These are phyloP conservation scores for Taphrina deformans DNA, from an alignment of 1,139 yeast species.

Conservation along the genomic window DNA sequence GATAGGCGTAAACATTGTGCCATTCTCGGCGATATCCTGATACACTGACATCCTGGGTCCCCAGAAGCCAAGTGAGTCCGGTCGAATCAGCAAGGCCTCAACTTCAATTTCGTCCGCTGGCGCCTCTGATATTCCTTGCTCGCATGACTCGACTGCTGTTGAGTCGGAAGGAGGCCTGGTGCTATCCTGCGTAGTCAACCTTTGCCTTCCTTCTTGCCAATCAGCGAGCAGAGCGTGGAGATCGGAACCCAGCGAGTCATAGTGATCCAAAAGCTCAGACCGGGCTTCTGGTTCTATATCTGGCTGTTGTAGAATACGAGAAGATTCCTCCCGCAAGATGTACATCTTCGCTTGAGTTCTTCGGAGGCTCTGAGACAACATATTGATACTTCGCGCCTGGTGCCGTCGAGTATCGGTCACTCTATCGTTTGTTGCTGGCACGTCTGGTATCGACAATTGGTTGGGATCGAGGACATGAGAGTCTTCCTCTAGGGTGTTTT, in stretches of 20 bases:
- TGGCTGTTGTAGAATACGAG: constrained; percentile 39
- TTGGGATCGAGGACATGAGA: constrained; percentile 15
- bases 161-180: background rate
- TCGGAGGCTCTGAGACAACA: constrained; percentile 43
- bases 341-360: constrained; percentile 47
- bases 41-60: constrained; percentile 25
- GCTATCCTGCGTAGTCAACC: constrained; percentile 31
- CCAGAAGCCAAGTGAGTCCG: constrained; percentile 28
- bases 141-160: background rate
- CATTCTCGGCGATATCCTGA: background rate
- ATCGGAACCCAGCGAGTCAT: constrained; percentile 44
- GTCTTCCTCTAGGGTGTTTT: constrained; percentile 40
- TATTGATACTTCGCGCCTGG: constrained; percentile 40
- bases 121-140: background rate
- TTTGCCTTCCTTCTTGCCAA: constrained; percentile 43
- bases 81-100: background rate
- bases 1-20: background rate
- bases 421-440: background rate
- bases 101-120: background rate
- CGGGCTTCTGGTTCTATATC: constrained; percentile 32
- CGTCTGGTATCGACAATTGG: constrained; percentile 1
- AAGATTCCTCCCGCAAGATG: constrained; percentile 42
- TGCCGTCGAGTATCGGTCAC: constrained; percentile 37
- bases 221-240: constrained; percentile 42
- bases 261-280: constrained; percentile 40